Base-by-base conservation (phyloP, 108 stramenopile genomes). In the Licmophora abbreviata region DNA sequence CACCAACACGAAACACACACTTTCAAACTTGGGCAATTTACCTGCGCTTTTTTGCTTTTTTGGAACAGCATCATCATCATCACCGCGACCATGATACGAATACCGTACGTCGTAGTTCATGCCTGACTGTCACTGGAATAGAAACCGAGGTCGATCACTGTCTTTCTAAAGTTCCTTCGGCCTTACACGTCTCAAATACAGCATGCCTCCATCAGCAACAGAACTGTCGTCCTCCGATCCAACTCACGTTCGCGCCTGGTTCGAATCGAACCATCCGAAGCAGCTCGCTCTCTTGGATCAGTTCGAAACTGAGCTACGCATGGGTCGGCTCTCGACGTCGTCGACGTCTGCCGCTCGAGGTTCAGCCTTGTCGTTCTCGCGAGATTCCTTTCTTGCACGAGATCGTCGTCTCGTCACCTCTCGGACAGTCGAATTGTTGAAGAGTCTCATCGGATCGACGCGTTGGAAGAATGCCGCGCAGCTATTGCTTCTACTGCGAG, bases 401-500 rank as follows among this genome's bases (percentile, higher is more conserved):
- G 84, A 83, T 35, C 67, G 88, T 21, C 61, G 76, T 0, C 33
- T 79, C 11, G 66, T 84, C 1, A 73, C 81, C 14, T 34, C 67
- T 2, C 70, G 76, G 12, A 91, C 91, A 2, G 74, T 88, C 14
- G 91, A 88, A 52, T 56, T 93, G 7, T 44, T 93, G 24, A 71
- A 80, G 20, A 65, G 68, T 1, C 69, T 93, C 48, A 79, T 88
- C 24, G 91, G 91, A 28, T 51, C 70, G 20, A 88, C 86, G n/a
- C 67, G 79, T 10, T 93, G 91, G 91, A 80, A 63, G 48, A 84
- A 61, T 22, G 74, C 80, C 0, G 84, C 77, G 15, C 76, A 88
- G 43, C 54, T 93, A 17, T 48, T 88, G 48, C 50, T 51, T 12
- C 50, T 93, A 18, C 42, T 93, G 59, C 64, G 80, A 7, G 91